phyloP scores from a whole-genome alignment of 2,329 filamentous ascomycete genomes.

The Colletotrichum paranaense region DNA sequence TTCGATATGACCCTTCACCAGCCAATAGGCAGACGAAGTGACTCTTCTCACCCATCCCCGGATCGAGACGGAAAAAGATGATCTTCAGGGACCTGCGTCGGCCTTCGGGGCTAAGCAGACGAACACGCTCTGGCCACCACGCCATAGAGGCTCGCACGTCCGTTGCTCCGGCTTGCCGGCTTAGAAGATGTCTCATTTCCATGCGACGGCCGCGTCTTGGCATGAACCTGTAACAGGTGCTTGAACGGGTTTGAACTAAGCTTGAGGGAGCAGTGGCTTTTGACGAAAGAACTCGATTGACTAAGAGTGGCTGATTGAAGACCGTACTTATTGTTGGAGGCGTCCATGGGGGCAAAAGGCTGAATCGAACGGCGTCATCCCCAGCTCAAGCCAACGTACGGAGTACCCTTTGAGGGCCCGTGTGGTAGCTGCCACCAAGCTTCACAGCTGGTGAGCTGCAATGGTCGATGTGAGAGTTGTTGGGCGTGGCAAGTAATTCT shows the following conservation, averaged over 20 bases:
- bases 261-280: constrained; percentile 3
- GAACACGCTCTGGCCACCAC: constrained; percentile 24
- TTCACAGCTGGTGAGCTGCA: background rate
- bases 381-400: background rate
- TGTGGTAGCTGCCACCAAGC: background rate
- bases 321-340: background rate
- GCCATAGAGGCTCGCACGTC: background rate
- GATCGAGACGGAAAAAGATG: background rate
- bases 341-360: constrained; percentile 5
- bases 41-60: background rate
- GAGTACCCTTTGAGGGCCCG: background rate
- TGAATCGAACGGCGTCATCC: constrained; percentile 6
- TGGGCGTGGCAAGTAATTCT: background rate
- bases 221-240: constrained; percentile 4
- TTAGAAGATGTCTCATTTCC: constrained; percentile 12
- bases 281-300: background rate
- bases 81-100: constrained; percentile 7
- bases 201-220: constrained; percentile 22
- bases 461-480: too few relatives aligned
- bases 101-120: background rate
- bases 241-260: background rate
- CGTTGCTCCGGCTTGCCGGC: background rate
- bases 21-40: background rate
- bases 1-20: background rate
- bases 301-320: background rate